Conservation (phyloP, 2,329 filamentous ascomycete species). For the Alternaria incomplexa region DNA sequence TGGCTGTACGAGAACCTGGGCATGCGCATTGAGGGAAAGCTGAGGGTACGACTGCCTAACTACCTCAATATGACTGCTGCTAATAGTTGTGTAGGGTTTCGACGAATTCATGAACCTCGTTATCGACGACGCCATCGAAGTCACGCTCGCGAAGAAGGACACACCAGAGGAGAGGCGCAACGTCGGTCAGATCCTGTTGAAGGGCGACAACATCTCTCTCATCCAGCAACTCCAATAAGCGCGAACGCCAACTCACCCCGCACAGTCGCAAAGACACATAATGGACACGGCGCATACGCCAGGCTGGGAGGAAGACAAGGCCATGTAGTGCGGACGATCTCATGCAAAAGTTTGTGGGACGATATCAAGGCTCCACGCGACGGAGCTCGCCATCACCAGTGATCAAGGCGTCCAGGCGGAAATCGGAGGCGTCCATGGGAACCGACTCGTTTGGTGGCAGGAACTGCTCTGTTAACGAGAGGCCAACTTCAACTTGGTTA, state of each 20-base stretch:
- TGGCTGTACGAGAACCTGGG: conserved; percentile 97
- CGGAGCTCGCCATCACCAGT: conserved; percentile 68
- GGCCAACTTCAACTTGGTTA: conserved; percentile 65
- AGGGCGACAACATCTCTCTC: conserved; percentile 86
- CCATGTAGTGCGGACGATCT: background rate
- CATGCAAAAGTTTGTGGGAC: conserved; percentile 5
- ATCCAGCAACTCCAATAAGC: conserved; percentile 60
- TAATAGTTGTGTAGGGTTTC: conserved; percentile 71
- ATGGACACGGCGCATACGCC: conserved; percentile 10
- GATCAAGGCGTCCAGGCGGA: conserved; percentile 77
- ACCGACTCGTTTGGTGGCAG: conserved; percentile 70
- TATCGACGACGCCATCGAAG: conserved; percentile 92
- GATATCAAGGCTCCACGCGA: conserved; percentile 26
- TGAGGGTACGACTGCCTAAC: conserved; percentile 68
- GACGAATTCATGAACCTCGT: conserved; percentile 99
- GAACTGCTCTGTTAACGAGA: conserved; percentile 87
- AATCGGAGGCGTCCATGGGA: conserved; percentile 78
- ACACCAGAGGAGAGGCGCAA: conserved; percentile 76
- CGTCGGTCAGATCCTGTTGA: conserved; percentile 83
- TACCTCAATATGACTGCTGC: conserved; percentile 1
- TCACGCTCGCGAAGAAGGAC: conserved; percentile 83
- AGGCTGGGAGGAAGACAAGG: background rate
- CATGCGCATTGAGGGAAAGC: conserved; percentile 94
- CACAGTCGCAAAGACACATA: conserved; percentile 3
- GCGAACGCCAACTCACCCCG: background rate